These are phyloP conservation scores for Sordariomycetes sp. DNA, from an alignment of 2,329 filamentous ascomycete species.

Conservation along the genomic window DNA sequence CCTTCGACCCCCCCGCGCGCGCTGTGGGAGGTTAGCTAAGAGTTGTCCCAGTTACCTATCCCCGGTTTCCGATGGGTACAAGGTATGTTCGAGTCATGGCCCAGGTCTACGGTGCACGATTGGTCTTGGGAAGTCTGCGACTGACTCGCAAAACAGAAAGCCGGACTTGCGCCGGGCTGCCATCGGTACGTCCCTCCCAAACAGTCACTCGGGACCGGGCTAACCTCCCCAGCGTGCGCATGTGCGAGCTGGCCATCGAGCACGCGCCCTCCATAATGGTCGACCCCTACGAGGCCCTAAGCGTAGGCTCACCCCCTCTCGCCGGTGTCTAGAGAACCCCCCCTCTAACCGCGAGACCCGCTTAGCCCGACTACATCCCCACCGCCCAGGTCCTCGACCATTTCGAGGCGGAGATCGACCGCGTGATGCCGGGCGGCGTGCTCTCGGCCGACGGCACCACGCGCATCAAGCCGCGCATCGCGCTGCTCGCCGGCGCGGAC, in stretches of 20 bases:
- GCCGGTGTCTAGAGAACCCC: no score
- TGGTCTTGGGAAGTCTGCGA: neutral
- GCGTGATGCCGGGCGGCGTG: conserved; percentile 62
- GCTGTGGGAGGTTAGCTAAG: neutral
- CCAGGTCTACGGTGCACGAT: neutral
- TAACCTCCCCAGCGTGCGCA: conserved; percentile 28
- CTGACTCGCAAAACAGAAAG: conserved; percentile 1
- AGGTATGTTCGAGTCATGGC: neutral
- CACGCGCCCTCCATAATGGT: conserved; percentile 75
- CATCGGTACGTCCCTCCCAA: conserved; percentile 14
- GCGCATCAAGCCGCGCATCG: conserved; percentile 55
- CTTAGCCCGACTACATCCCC: conserved; percentile 73
- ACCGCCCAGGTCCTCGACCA: conserved; percentile 87
- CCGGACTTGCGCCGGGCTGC: conserved; percentile 19
- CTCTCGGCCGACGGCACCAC: conserved; percentile 55
- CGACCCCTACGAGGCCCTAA: conserved; percentile 69
- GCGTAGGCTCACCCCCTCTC: neutral
- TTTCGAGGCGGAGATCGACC: conserved; percentile 82
- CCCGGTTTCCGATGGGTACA: conserved; percentile 22
- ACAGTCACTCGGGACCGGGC: neutral
- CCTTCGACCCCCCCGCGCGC: neutral
- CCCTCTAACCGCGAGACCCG: conserved; percentile 9
- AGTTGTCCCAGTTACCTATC: conserved; percentile 22
- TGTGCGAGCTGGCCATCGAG: conserved; percentile 75
- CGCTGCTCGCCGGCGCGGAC: conserved; percentile 71